Evolutionary conservation across 2,329 filamentous ascomycete genomes (phyloP), one percentile per base, ranked within the genome.

Genomic region (Stagonosporopsis cucurbitacearum): DNA sequence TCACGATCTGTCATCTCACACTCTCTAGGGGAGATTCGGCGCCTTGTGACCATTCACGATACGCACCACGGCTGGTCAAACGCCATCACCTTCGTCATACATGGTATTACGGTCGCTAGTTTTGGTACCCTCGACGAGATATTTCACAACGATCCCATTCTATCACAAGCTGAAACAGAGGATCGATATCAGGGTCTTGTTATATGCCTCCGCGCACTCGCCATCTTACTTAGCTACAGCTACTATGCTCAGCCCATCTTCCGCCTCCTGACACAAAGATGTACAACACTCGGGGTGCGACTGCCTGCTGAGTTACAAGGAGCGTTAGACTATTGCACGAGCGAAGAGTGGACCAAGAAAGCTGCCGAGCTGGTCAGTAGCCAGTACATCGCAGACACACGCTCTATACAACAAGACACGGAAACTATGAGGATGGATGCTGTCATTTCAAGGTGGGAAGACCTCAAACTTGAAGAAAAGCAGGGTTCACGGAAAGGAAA

Each of bases 301-400:
- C 28, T 73, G 19, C 70, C 70, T 4, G 22, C 41, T 2, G 67
- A 71, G 25, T 49, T 67, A 7, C 57, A 58, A 20, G 61, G 36
- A 5, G 57, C 58, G 15, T 41, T 71, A 6, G 62, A 68, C 20
- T 51, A 53, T 15, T 71, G 67, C 30, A 60, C 50, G 11, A 70
- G 60, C 41, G 67, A 71, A 35, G 69, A 72, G 40, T 73, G 70
- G 70, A 73, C 68, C 1, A 65, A 59, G 25, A 64, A 66, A 13
- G 70, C 68, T 20, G 63, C 61, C 1, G 59, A 40, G 23, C 26
- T 67, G 25, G 64, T 72, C 17, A 71, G 67, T 17, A 71, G 67
- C 39, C 68, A 69, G 44, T 73, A 68, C 30, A 64, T 72, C 53
- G 66, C 68, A 2, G 69, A 71, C 44, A 65, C 62, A 17, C 54